Conservation (phyloP, 169 alveolate genomes). For the Cryptosporidium felis region DNA sequence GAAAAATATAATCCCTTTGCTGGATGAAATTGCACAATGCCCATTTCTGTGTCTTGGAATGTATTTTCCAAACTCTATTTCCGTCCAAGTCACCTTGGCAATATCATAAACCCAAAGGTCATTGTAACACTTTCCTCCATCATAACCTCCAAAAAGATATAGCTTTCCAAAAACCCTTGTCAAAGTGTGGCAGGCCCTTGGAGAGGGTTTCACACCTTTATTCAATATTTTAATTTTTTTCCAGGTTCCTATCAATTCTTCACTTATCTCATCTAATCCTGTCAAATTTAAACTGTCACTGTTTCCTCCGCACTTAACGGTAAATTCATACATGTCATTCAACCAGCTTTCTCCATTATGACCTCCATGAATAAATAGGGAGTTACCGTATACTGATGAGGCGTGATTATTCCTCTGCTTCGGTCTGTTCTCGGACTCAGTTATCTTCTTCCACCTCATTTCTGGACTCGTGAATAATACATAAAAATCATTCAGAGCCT, state of each 20-base stretch:
- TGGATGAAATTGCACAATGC: slow-evolving; percentile 78
- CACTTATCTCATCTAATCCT: slow-evolving; percentile 4
- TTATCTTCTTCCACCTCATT: slow-evolving; percentile 77
- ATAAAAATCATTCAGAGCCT: slow-evolving; percentile 79
- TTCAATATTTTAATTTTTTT: slow-evolving; percentile 71
- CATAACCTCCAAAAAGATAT: slow-evolving; percentile 81
- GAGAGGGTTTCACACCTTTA: slow-evolving; percentile 76
- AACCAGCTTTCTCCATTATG: slow-evolving; percentile 80
- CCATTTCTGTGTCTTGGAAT: slow-evolving; percentile 80
- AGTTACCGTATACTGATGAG: slow-evolving; percentile 71
- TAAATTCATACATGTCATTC: slow-evolving; percentile 78
- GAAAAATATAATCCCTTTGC: slow-evolving; percentile 71
- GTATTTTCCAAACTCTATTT: slow-evolving; percentile 75
- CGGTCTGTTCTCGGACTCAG: slow-evolving; percentile 73
- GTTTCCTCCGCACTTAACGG: slow-evolving; percentile 70
- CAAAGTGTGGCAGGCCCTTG: slow-evolving; percentile 80
- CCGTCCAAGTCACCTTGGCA: slow-evolving; percentile 73
- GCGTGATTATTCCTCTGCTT: slow-evolving; percentile 79
- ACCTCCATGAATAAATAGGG: slow-evolving; percentile 77
- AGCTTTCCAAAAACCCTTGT: slow-evolving; percentile 75
- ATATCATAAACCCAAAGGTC: slow-evolving; percentile 78
- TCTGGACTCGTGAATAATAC: slow-evolving; percentile 74
- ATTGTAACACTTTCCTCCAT: slow-evolving; percentile 79
- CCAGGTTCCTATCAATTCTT: slow-evolving; percentile 72
- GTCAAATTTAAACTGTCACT: slow-evolving; percentile 14